Evolutionary conservation across 2,329 filamentous ascomycete species (phyloP).

Genomic region (Lasiodiplodia sp.): DNA sequence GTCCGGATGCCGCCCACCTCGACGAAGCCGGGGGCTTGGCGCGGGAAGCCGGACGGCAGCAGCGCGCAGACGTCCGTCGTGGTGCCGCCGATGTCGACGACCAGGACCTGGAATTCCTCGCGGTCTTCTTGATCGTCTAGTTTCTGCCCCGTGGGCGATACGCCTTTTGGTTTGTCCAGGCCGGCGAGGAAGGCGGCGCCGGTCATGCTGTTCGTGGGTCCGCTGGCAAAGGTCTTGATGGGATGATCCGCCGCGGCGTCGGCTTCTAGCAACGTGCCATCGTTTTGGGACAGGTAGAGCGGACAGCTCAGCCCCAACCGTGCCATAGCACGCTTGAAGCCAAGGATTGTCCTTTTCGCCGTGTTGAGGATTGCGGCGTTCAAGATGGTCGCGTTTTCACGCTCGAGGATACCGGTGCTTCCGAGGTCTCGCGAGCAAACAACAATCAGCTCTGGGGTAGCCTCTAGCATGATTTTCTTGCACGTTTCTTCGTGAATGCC

Average conservation of each 20-base stretch:
- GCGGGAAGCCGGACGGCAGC: constrained; percentile 64
- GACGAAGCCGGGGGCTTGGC: constrained; percentile 67
- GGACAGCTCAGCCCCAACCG: constrained; percentile 57
- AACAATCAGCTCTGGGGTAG: not conserved
- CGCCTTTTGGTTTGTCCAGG: constrained; percentile 31
- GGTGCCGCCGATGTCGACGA: constrained; percentile 71
- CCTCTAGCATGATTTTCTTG: constrained; percentile 45
- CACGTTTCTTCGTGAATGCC: constrained; percentile 52
- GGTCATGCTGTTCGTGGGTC: constrained; percentile 65
- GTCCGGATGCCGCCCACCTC: constrained; percentile 67
- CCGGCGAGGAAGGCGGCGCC: constrained; percentile 62
- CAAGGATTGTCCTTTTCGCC: constrained; percentile 62
- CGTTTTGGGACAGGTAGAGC: constrained; percentile 69
- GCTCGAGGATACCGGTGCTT: constrained; percentile 59
- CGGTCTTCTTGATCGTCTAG: constrained; percentile 5
- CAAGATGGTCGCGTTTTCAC: constrained; percentile 70
- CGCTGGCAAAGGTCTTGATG: constrained; percentile 68
- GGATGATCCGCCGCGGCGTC: constrained; percentile 63
- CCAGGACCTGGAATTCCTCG: constrained; percentile 43
- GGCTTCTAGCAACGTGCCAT: constrained; percentile 66
- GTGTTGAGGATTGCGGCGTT: constrained; percentile 68
- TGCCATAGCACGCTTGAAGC: constrained; percentile 62
- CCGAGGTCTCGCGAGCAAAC: constrained; percentile 33
- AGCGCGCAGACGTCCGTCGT: constrained; percentile 69
- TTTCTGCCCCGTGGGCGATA: not conserved